Conservation (phyloP, 495 filamentous ascomycete species). For the Ramalina peruviana region DNA sequence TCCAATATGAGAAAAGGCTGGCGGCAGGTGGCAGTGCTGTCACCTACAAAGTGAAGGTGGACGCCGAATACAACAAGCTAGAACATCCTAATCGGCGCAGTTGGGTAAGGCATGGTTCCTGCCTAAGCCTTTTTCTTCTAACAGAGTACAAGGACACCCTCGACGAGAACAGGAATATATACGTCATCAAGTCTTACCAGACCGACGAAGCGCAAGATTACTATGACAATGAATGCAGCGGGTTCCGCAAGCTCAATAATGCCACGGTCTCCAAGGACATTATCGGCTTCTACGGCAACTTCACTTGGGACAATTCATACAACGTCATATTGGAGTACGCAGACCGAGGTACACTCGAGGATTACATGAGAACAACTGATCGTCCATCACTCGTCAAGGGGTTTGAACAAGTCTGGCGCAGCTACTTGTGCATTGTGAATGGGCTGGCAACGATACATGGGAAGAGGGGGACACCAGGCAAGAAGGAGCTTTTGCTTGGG, state of each 20-base stretch:
- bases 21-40: slow-evolving; percentile 4
- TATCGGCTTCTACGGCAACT: slow-evolving; percentile 31
- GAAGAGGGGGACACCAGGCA: too few species aligned
- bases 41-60: slow-evolving; percentile 6
- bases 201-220: slow-evolving; percentile 15
- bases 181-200: slow-evolving; percentile 30
- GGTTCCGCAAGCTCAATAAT: slow-evolving; percentile 17
- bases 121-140: background rate
- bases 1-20: background rate
- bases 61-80: slow-evolving; percentile 8
- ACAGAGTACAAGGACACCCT: background rate
- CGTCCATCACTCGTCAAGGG: slow-evolving; percentile 20
- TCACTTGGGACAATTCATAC: slow-evolving; percentile 22
- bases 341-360: slow-evolving; percentile 27
- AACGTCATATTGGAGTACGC: slow-evolving; percentile 35
- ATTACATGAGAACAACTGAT: slow-evolving; percentile 21
- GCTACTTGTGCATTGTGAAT: slow-evolving; percentile 23
- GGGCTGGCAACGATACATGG: slow-evolving; percentile 27
- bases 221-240: slow-evolving; percentile 24
- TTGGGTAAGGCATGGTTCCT: background rate
- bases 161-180: slow-evolving; percentile 13
- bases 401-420: slow-evolving; percentile 29
- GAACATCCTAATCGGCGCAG: background rate
- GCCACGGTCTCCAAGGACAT: slow-evolving; percentile 12
- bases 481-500: too few species aligned